Evolutionary conservation across 176 grass and related monocot species (phyloP), one percentile per base, ranked within the genome.

Genomic region (Melocanna baccifera): DNA sequence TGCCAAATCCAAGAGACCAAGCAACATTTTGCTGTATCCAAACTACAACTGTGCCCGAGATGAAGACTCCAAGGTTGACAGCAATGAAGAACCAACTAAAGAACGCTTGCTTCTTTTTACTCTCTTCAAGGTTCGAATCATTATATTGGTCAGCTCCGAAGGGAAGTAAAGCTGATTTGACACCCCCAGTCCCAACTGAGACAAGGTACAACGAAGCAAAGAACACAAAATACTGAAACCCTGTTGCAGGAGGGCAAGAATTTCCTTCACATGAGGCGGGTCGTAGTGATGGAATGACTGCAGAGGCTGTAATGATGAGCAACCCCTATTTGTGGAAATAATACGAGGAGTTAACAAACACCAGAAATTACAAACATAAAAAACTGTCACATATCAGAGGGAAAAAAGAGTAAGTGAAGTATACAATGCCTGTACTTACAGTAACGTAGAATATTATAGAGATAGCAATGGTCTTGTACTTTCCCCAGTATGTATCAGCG

Each of bases 21-120:
- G 86, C 80, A 63, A 98, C 79, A 77, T 95, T 93, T 87, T 93
- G 85, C 58, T 98, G 93, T 77, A 95, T 78, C 96, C 96, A 95
- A n/a, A 93, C 93, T 43, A 98, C 43, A 64, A 90, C 67, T 22
- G 87, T 95, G 67, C 96, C 93, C 0, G 91, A 86, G 68, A 89
- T 90, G 82, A 98, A 91, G 73, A 98, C 34, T 77, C 96, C 93
- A 50, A 90, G 74, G 76, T 93, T 98, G 81, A 93, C 1, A 47
- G 87, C 86, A 46, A 95, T 84, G 79, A 93, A 98, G 67, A 98
- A 98, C 69, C 75, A 85, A 85, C 96, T 95, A 80, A 98, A 98
- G 81, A 93, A 98, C 4, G 84, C 82, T 81, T 91, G 87, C 59
- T 98, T 98, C 70, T 81, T 88, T 85, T 82, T 87, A 56, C 77